phyloP scores from a whole-genome alignment of 2,329 filamentous ascomycete genomes.

The Cladosporium sp. region DNA sequence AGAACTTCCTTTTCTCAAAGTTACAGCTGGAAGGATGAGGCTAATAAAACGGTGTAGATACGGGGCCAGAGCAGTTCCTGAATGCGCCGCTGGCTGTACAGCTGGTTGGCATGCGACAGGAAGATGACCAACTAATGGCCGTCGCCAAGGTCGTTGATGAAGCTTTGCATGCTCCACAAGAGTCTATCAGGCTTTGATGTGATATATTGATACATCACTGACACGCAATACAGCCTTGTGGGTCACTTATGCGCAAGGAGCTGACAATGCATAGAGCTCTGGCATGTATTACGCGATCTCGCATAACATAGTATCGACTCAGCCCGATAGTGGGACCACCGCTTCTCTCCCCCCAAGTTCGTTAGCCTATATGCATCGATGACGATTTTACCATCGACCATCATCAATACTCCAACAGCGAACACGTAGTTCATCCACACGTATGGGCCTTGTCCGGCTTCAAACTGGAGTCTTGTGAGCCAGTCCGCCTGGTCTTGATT shows the following conservation, averaged over 20 bases:
- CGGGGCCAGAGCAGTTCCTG: constrained; percentile 27
- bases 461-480: constrained; percentile 24
- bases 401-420: constrained; percentile 21
- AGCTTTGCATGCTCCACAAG: constrained; percentile 17
- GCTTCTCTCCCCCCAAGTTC: constrained; percentile 17
- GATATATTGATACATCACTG: background rate
- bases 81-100: constrained; percentile 28
- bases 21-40: background rate
- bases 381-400: constrained; percentile 20
- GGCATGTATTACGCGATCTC: no score
- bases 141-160: constrained; percentile 25
- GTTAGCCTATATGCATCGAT: constrained; percentile 25
- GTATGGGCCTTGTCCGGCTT: constrained; percentile 19
- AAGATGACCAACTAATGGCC: constrained; percentile 28
- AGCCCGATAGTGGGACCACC: no score
- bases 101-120: constrained; percentile 31
- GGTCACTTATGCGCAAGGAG: no score
- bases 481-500: constrained; percentile 22
- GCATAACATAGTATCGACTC: no score
- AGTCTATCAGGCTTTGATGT: background rate
- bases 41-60: constrained; percentile 21
- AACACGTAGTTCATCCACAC: constrained; percentile 23
- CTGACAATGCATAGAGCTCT: no score
- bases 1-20: background rate
- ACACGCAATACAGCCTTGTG: no score